phyloP scores from a whole-genome alignment of 2,329 filamentous ascomycete species.

The Alternaria ethzedia region DNA sequence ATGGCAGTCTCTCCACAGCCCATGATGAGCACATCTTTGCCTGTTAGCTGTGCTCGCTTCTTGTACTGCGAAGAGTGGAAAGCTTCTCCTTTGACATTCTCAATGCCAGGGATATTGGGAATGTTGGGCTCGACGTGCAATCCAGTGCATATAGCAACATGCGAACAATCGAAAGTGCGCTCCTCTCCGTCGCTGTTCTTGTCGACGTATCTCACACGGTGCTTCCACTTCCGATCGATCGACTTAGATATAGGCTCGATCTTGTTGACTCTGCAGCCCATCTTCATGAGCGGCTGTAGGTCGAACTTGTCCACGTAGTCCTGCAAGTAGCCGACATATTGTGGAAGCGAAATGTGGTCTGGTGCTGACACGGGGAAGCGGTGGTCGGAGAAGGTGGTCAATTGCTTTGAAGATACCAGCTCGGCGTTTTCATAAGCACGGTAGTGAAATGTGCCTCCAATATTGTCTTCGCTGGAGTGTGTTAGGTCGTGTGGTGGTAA shows the following conservation, averaged over 20 bases:
- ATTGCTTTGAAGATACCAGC: slow-evolving; percentile 59
- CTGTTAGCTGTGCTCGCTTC: slow-evolving; percentile 32
- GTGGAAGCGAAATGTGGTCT: slow-evolving; percentile 40
- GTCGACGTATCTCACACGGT: slow-evolving; percentile 36
- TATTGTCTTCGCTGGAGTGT: slow-evolving; percentile 40
- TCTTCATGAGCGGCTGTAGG: slow-evolving; percentile 31
- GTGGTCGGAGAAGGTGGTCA: slow-evolving; percentile 60
- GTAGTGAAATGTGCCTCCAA: slow-evolving; percentile 58
- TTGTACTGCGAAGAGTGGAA: slow-evolving; percentile 43
- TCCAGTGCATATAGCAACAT: slow-evolving; percentile 40
- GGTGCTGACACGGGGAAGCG: slow-evolving; percentile 51
- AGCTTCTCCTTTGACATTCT: slow-evolving; percentile 32
- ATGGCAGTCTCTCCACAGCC: slow-evolving; percentile 45
- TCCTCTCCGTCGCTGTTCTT: slow-evolving; percentile 17
- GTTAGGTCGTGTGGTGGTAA: slow-evolving; percentile 12
- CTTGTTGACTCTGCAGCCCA: slow-evolving; percentile 30
- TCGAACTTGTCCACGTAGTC: slow-evolving; percentile 37
- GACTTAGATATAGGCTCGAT: slow-evolving; percentile 30
- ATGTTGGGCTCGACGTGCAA: slow-evolving; percentile 42
- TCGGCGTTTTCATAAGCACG: slow-evolving; percentile 59
- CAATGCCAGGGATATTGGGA: slow-evolving; percentile 36
- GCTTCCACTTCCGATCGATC: slow-evolving; percentile 29
- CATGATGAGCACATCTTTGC: slow-evolving; percentile 35
- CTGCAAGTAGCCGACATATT: slow-evolving; percentile 41
- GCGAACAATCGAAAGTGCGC: slow-evolving; percentile 33